Evolutionary conservation across 2,329 filamentous ascomycete species (phyloP).

Genomic region (Trichoderma sp.): DNA sequence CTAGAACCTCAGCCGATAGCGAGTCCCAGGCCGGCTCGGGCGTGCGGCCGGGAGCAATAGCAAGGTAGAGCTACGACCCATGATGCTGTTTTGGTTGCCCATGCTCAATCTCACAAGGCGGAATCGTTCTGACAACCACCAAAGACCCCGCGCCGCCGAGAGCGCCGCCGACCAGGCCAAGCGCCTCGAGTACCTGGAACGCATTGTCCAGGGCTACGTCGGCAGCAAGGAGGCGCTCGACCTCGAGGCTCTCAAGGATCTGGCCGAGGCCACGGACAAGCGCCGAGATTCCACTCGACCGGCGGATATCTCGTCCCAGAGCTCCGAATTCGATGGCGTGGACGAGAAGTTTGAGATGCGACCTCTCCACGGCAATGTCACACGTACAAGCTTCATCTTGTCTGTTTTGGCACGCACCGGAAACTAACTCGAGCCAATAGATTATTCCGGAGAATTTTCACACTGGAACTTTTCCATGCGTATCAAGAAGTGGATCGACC

Average conservation of each 20-base stretch:
- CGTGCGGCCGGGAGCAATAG: background rate
- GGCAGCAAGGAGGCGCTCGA: conserved; percentile 23
- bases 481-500: conserved; percentile 52
- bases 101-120: background rate
- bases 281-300: conserved; percentile 4
- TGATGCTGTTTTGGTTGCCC: background rate
- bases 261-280: conserved; percentile 18
- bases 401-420: background rate
- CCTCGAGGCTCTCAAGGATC: conserved; percentile 23
- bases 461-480: conserved; percentile 57
- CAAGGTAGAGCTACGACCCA: background rate
- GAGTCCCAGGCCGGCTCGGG: conserved; percentile 1
- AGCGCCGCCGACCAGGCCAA: conserved; percentile 21
- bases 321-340: conserved; percentile 29
- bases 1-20: conserved; percentile 31
- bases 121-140: background rate
- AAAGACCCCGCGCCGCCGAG: conserved; percentile 8
- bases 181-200: conserved; percentile 24
- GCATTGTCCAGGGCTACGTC: conserved; percentile 24
- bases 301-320: conserved; percentile 23
- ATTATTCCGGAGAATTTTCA: conserved; percentile 55
- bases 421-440: conserved; percentile 33
- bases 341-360: conserved; percentile 26
- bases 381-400: conserved; percentile 5
- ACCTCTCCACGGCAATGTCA: conserved; percentile 7